Evolutionary conservation across 2,329 filamentous ascomycete species (phyloP).

Genomic region (Didymellaceae sp.): DNA sequence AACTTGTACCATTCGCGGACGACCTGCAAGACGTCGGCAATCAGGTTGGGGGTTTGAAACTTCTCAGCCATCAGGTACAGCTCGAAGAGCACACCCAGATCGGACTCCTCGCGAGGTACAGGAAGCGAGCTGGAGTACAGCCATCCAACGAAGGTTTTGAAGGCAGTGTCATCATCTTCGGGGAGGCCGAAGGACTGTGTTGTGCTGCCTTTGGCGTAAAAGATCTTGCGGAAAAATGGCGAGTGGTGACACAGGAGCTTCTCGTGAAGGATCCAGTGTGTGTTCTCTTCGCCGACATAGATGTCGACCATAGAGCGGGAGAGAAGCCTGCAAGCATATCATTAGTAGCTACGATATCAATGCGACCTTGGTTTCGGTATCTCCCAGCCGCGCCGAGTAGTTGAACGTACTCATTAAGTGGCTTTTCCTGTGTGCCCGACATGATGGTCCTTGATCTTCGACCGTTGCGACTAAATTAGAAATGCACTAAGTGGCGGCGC

Average conservation of each 20-base stretch:
- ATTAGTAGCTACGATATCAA: background rate
- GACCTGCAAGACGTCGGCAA: constrained; percentile 56
- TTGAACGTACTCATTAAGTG: constrained; percentile 43
- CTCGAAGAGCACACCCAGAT: constrained; percentile 59
- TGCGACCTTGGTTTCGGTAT: background rate
- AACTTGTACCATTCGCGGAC: constrained; percentile 61
- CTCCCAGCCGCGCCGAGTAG: background rate
- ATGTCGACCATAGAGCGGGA: constrained; percentile 62
- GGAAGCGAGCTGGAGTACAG: constrained; percentile 59
- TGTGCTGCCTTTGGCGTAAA: constrained; percentile 51
- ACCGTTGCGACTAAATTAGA: constrained; percentile 27
- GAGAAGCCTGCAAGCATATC: constrained; percentile 53
- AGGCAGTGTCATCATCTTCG: constrained; percentile 59
- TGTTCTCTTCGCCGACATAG: constrained; percentile 62
- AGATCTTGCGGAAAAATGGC: constrained; percentile 60
- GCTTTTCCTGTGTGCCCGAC: constrained; percentile 37
- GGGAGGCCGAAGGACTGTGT: constrained; percentile 56
- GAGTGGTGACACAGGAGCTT: constrained; percentile 63
- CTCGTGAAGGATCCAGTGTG: constrained; percentile 63
- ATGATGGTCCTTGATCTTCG: constrained; percentile 28
- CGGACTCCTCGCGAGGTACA: constrained; percentile 57
- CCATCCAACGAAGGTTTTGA: constrained; percentile 61
- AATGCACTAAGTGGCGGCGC: constrained; percentile 15
- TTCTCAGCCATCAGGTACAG: constrained; percentile 63
- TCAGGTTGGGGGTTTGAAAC: constrained; percentile 57